Evolutionary conservation across 805 yeast genomes (phyloP).

Genomic region (Millerago galiae): DNA sequence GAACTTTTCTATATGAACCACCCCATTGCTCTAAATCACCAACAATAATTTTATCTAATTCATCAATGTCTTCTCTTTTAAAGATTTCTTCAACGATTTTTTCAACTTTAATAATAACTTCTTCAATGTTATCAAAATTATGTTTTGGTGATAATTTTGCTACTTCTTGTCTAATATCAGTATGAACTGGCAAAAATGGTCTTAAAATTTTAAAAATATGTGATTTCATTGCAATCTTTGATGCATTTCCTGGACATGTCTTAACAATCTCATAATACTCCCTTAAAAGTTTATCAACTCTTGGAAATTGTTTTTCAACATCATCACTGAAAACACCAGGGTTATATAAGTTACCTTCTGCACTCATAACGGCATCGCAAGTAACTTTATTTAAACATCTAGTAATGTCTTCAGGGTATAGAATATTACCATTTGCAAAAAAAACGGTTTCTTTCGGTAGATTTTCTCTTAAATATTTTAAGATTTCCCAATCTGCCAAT

Average conservation of each 20-base stretch:
- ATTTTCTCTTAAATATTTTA: constrained; percentile 70
- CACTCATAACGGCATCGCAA: constrained; percentile 95
- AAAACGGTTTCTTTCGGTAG: constrained; percentile 77
- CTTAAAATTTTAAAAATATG: constrained; percentile 84
- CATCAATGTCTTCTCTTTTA: constrained; percentile 42
- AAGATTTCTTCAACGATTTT: constrained; percentile 52
- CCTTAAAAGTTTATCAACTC: constrained; percentile 76
- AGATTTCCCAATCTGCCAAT: constrained; percentile 84
- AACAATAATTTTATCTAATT: constrained; percentile 45
- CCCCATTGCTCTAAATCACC: constrained; percentile 69
- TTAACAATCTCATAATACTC: constrained; percentile 82
- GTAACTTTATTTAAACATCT: constrained; percentile 57
- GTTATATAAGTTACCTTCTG: constrained; percentile 90
- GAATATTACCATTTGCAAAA: constrained; percentile 91
- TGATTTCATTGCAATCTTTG: constrained; percentile 79
- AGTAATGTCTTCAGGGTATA: constrained; percentile 77
- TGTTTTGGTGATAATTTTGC: constrained; percentile 46
- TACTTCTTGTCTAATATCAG: constrained; percentile 69
- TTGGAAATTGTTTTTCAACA: constrained; percentile 64
- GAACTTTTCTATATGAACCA: constrained; percentile 71
- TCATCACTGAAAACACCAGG: constrained; percentile 82
- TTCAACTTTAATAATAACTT: constrained; percentile 62
- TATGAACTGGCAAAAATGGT: constrained; percentile 70
- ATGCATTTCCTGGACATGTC: constrained; percentile 44
- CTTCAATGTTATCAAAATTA: constrained; percentile 44